A percentile compares a stretch with the other conserved stretches of the same genome.
phyloP scores from a whole-genome alignment of 2,329 filamentous ascomycete species.

The Fusarium tanahbumbuense region DNA sequence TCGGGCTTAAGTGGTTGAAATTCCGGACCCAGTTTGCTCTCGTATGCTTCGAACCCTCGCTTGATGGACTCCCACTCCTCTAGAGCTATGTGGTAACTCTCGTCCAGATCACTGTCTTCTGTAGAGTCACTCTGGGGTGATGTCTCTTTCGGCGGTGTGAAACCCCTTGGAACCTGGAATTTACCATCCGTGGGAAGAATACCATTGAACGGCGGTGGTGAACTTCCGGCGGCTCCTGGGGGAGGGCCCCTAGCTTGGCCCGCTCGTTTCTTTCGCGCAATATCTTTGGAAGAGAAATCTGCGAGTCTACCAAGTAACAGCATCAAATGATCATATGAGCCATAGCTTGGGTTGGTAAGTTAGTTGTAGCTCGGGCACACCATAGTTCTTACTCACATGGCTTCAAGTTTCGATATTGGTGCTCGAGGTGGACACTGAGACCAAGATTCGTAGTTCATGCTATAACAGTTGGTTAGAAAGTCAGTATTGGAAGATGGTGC shows the following conservation, averaged over 20 bases:
- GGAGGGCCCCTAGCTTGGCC: slow-evolving; percentile 50
- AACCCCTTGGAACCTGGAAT: slow-evolving; percentile 65
- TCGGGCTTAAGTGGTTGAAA: slow-evolving; percentile 82
- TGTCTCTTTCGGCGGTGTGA: slow-evolving; percentile 61
- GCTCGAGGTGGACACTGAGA: slow-evolving; percentile 89
- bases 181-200: slow-evolving; percentile 66
- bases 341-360: slow-evolving; percentile 70
- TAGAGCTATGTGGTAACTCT: slow-evolving; percentile 75
- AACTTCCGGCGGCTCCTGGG: slow-evolving; percentile 45
- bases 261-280: slow-evolving; percentile 79
- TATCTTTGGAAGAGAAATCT: slow-evolving; percentile 81
- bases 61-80: slow-evolving; percentile 83
- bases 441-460: slow-evolving; percentile 84
- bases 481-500: neutral
- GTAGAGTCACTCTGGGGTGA: slow-evolving; percentile 57
- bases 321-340: slow-evolving; percentile 88
- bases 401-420: slow-evolving; percentile 79
- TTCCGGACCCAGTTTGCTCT: slow-evolving; percentile 73
- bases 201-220: slow-evolving; percentile 63
- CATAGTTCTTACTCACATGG: slow-evolving; percentile 64
- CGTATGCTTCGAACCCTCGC: slow-evolving; percentile 75
- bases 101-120: slow-evolving; percentile 70
- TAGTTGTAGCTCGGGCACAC: neutral
- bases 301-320: slow-evolving; percentile 83
- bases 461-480: slow-evolving; percentile 52